phyloP scores from a whole-genome alignment of 257 asterid genomes.

The Penstemon newberryi region DNA sequence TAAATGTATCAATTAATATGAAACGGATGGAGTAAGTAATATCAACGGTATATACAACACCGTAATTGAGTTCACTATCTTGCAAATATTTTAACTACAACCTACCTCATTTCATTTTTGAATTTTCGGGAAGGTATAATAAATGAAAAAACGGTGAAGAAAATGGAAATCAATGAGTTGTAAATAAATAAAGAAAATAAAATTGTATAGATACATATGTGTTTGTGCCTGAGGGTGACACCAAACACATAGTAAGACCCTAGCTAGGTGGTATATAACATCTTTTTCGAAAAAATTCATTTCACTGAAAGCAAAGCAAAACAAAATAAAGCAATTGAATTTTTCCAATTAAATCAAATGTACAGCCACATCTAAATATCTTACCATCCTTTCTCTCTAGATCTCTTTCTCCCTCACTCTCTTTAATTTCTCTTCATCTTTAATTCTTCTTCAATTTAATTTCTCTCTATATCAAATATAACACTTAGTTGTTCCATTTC shows the following conservation, averaged over 20 bases:
- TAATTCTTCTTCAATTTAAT: neutral
- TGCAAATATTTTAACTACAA: too few relatives aligned
- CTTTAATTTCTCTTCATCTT: neutral
- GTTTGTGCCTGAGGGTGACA: conserved; percentile 48
- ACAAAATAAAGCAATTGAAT: neutral
- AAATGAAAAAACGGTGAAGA: too few relatives aligned
- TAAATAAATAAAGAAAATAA: neutral
- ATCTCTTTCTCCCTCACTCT: conserved; percentile 8
- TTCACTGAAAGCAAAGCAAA: conserved; percentile 49
- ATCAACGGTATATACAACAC: too few relatives aligned
- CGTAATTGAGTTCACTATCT: too few relatives aligned
- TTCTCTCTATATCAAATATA: neutral
- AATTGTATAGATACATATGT: conserved; percentile 36
- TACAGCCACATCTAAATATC: conserved; percentile 30
- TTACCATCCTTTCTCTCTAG: conserved; percentile 19
- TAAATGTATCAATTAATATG: too few relatives aligned
- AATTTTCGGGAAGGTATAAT: too few relatives aligned
- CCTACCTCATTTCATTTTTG: too few relatives aligned
- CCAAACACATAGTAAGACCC: conserved; percentile 42
- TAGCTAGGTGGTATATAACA: conserved; percentile 28
- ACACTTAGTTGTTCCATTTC: neutral
- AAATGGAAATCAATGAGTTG: too few relatives aligned
- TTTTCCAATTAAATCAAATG: neutral
- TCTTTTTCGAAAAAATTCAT: conserved; percentile 44
- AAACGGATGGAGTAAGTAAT: too few relatives aligned